Percentiles rank a stretch among this genome's conserved stretches.
phyloP scores from a whole-genome alignment of 345 rosid genomes.

The Trapa bicornis region DNA sequence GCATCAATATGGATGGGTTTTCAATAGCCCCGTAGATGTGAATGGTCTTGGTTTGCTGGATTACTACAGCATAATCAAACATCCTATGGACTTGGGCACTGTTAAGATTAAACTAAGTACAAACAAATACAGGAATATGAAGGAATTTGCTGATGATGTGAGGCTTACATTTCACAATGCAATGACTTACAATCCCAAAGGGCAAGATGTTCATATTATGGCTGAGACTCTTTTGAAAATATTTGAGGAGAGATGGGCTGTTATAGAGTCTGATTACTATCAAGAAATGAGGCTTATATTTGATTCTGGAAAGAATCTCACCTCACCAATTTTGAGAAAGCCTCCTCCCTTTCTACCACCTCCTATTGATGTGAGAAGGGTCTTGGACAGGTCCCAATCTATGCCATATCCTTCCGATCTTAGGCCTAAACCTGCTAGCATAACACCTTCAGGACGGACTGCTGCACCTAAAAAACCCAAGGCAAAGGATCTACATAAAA shows the following conservation, averaged over 20 bases:
- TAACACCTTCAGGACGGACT: conserved; percentile 74
- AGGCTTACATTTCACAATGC: conserved; percentile 96
- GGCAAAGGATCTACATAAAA: conserved; percentile 87
- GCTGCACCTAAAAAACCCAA: conserved; percentile 90
- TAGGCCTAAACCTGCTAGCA: conserved; percentile 36
- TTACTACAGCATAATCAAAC: conserved; percentile 62
- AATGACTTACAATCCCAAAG: conserved; percentile 85
- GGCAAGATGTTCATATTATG: conserved; percentile 96
- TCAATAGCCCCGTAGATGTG: conserved; percentile 84
- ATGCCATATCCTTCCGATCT: conserved; percentile 35
- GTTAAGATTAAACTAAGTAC: conserved; percentile 56
- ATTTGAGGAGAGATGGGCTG: conserved; percentile 85
- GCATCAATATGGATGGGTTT: conserved; percentile 97
- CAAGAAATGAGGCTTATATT: conserved; percentile 49
- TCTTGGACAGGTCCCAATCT: conserved; percentile 65
- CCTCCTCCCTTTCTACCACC: conserved; percentile 45
- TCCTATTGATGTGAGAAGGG: conserved; percentile 68
- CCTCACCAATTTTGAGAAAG: conserved; percentile 49
- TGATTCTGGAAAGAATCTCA: conserved; percentile 44
- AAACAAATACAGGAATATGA: conserved; percentile 80
- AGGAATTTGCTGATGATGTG: conserved; percentile 94
- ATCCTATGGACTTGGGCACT: conserved; percentile 97
- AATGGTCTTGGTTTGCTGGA: conserved; percentile 70
- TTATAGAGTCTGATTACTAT: conserved; percentile 66
- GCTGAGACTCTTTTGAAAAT: conserved; percentile 54